These are phyloP conservation scores for Fraxinus greggii DNA, from an alignment of 305 asterid species.

Conservation along the genomic window DNA sequence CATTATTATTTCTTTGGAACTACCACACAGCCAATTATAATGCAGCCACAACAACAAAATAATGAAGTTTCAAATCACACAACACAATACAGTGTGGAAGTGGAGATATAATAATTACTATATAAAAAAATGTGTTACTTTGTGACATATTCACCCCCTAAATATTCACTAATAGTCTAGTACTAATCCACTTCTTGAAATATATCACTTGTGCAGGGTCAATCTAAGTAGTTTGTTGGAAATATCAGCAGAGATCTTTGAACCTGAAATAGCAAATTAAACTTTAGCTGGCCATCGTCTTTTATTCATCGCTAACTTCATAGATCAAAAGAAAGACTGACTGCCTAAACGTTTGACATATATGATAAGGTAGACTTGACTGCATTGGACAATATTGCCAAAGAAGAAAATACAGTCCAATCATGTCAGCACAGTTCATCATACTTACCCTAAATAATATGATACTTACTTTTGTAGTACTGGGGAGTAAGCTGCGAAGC, in stretches of 20 bases:
- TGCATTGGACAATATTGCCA: too few relatives aligned
- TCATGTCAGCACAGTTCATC: background rate
- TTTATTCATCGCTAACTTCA: background rate
- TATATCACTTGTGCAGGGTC: background rate
- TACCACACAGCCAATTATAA: background rate
- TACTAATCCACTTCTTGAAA: background rate
- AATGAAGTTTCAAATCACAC: background rate
- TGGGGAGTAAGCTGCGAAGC: conserved; percentile 88
- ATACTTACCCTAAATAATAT: background rate
- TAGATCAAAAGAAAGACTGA: background rate
- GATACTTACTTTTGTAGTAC: conserved; percentile 79
- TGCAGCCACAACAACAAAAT: background rate
- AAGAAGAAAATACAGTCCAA: background rate
- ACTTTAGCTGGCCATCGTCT: background rate
- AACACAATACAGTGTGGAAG: background rate
- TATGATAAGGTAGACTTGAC: background rate
- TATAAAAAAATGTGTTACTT: background rate
- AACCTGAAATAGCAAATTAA: background rate
- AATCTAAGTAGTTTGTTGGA: background rate
- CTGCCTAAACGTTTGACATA: background rate
- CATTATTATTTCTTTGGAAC: background rate
- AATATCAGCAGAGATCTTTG: background rate
- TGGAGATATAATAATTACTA: background rate
- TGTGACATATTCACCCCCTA: background rate
- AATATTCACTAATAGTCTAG: too few relatives aligned